phyloP scores from a whole-genome alignment of 495 filamentous ascomycete species.

The Xylaria telfairii region DNA sequence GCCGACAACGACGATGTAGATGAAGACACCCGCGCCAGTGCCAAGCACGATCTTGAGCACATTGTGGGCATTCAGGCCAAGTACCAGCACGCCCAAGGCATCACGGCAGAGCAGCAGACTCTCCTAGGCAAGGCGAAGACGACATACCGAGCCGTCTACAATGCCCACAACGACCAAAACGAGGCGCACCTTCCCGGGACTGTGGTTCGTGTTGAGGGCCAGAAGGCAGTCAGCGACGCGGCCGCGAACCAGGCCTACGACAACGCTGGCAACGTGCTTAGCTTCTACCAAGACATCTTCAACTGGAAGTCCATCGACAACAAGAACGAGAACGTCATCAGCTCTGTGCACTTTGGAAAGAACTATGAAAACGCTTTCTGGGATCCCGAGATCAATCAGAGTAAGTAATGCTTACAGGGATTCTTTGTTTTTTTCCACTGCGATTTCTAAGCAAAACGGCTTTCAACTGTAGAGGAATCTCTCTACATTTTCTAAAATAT shows the following conservation, averaged over 20 bases:
- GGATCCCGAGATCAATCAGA: slow-evolving; percentile 40
- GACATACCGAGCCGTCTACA: slow-evolving; percentile 48
- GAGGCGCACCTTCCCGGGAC: slow-evolving; percentile 45
- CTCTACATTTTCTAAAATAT: background rate
- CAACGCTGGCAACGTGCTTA: slow-evolving; percentile 47
- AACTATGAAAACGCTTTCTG: slow-evolving; percentile 54
- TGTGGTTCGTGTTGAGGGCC: slow-evolving; percentile 47
- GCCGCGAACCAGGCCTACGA: slow-evolving; percentile 48
- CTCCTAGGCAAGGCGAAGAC: slow-evolving; percentile 27
- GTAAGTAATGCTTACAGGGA: no score
- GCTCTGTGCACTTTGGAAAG: slow-evolving; percentile 51
- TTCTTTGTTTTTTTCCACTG: no score
- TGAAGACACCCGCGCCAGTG: slow-evolving; percentile 41
- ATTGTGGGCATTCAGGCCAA: slow-evolving; percentile 34
- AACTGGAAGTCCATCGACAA: slow-evolving; percentile 54
- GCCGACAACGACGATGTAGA: slow-evolving; percentile 43
- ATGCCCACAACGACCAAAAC: slow-evolving; percentile 40
- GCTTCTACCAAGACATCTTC: slow-evolving; percentile 53
- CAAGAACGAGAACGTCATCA: slow-evolving; percentile 48
- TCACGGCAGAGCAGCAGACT: slow-evolving; percentile 24
- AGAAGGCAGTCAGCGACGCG: slow-evolving; percentile 40
- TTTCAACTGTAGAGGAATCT: background rate
- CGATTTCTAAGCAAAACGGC: no score
- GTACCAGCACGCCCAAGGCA: slow-evolving; percentile 39
- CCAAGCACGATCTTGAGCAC: slow-evolving; percentile 44